Percentiles rank a stretch among this genome's conserved stretches.
These are phyloP conservation scores for Cajanus cajan DNA, from an alignment of 306 rosid species.

Conservation along the genomic window DNA sequence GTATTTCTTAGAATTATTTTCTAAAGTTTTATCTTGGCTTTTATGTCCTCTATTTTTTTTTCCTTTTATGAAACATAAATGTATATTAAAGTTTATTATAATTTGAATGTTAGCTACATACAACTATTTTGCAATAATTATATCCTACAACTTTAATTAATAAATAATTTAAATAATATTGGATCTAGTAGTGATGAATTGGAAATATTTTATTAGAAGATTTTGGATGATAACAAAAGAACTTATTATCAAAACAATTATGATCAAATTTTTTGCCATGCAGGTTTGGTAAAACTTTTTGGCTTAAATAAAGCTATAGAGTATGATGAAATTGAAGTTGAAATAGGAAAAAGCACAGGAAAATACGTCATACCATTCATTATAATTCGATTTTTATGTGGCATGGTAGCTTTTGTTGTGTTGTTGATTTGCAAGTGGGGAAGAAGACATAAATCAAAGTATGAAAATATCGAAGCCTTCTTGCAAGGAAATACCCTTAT, in stretches of 20 bases:
- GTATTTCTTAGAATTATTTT: not conserved
- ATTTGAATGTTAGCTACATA: not conserved
- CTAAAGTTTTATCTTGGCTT: not conserved
- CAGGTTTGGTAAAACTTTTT: not conserved
- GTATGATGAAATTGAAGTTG: not conserved
- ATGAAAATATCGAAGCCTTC: slow-evolving; percentile 21
- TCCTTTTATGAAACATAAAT: not conserved
- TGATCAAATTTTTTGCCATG: not conserved
- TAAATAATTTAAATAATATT: not conserved
- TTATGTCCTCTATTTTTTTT: not conserved
- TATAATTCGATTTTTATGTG: not conserved
- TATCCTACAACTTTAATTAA: not conserved
- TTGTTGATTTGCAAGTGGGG: not conserved
- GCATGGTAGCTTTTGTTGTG: not conserved
- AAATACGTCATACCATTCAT: not conserved
- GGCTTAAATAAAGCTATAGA: not conserved
- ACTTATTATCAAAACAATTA: not conserved
- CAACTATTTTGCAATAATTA: not conserved
- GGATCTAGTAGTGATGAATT: not conserved
- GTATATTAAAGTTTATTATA: too few relatives aligned
- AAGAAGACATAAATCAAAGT: slow-evolving; percentile 9
- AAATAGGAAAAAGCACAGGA: not conserved
- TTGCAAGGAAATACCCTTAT: not conserved
- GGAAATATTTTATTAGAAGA: not conserved
- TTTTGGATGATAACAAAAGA: not conserved